Percentiles rank a stretch among this genome's conserved stretches.
Evolutionary conservation across 768 basidiomycete genomes (phyloP).

Genomic region (Tulasnella calospora): DNA sequence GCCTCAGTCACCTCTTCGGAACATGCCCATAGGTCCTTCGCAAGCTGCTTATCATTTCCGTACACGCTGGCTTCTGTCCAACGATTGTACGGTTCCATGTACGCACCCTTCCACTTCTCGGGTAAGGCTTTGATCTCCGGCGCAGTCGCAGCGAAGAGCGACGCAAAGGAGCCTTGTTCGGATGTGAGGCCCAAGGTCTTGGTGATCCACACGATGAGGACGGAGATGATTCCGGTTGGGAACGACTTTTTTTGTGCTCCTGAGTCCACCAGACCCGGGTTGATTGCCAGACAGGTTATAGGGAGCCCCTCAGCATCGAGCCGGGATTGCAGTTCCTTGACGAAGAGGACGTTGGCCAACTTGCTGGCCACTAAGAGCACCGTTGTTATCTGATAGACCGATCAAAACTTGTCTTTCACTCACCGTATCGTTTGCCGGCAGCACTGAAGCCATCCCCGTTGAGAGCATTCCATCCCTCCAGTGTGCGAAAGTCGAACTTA

Average conservation of each 20-base stretch:
- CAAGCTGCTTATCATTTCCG: conserved; percentile 1
- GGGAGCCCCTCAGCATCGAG: conserved; percentile 39
- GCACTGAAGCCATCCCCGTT: not conserved
- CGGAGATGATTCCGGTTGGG: not conserved
- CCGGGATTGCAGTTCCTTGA: conserved; percentile 47
- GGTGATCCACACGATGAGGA: not conserved
- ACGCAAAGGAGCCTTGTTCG: conserved; percentile 10
- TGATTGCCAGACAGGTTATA: conserved; percentile 44
- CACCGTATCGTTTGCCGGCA: not conserved
- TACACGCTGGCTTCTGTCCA: not conserved
- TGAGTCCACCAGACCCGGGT: conserved; percentile 44
- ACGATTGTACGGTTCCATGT: conserved; percentile 18
- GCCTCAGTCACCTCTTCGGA: conserved; percentile 11
- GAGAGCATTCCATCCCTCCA: not conserved
- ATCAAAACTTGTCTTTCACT: not conserved
- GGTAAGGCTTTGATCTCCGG: conserved; percentile 3
- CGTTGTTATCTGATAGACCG: not conserved
- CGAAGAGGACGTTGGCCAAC: conserved; percentile 48
- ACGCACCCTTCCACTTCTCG: conserved; percentile 10
- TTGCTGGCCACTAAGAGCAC: conserved; percentile 45
- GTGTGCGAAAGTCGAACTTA: not conserved
- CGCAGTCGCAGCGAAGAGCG: conserved; percentile 25
- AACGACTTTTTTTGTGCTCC: conserved; percentile 27
- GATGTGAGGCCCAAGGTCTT: not conserved
- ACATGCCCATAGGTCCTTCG: conserved; percentile 17